Evolutionary conservation across 176 grass and related monocot genomes (phyloP).

Genomic region (Carex myosuroides): DNA sequence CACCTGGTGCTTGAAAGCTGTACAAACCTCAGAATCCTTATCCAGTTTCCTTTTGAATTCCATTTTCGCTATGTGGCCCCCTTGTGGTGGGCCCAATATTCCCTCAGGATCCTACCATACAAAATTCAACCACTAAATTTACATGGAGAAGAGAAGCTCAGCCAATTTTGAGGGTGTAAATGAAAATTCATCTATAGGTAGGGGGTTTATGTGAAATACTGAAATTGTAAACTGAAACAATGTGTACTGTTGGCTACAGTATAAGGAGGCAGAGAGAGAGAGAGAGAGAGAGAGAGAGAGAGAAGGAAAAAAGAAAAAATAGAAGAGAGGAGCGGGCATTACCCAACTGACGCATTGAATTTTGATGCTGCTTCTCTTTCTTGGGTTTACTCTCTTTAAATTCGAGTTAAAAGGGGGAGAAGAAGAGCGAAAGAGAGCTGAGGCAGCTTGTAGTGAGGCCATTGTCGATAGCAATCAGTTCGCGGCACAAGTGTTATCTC

Average conservation of each 20-base stretch:
- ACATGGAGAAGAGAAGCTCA: neutral
- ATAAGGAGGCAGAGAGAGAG: neutral
- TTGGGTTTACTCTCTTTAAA: too few species aligned
- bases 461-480: too few species aligned
- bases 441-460: too few species aligned
- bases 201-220: neutral
- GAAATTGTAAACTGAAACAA: neutral
- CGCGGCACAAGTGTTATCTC: too few species aligned
- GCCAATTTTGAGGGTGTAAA: neutral
- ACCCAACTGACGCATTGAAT: too few species aligned
- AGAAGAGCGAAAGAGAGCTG: too few species aligned
- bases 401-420: too few species aligned
- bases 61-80: slow-evolving; percentile 64
- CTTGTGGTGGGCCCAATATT: slow-evolving; percentile 51
- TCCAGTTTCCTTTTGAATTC: slow-evolving; percentile 67
- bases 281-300: too few species aligned
- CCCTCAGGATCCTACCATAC: slow-evolving; percentile 71
- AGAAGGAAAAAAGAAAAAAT: too few species aligned
- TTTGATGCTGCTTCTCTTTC: too few species aligned
- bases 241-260: neutral
- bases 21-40: slow-evolving; percentile 51
- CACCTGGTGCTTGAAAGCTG: slow-evolving; percentile 53
- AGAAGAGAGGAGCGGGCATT: too few species aligned
- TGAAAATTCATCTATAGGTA: neutral
- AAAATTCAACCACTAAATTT: neutral